These are phyloP conservation scores for Suillus americanus DNA, from an alignment of 768 basidiomycete species.

Conservation along the genomic window DNA sequence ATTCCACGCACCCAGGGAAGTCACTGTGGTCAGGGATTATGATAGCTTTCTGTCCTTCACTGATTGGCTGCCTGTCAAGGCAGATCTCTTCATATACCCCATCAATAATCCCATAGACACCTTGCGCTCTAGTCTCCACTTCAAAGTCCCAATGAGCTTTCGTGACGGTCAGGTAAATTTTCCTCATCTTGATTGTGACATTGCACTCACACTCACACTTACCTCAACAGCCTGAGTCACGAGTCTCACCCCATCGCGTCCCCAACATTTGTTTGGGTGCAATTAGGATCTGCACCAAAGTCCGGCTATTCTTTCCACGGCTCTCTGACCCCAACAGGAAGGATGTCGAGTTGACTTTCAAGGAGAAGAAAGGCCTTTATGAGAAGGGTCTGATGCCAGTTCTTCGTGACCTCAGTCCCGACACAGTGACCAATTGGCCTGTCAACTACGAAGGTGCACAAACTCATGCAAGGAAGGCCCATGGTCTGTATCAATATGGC, in stretches of 20 bases:
- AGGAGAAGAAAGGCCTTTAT: not conserved
- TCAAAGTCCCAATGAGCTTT: not conserved
- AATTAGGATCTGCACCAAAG: not conserved
- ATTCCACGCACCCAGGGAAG: not conserved
- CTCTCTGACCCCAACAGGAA: not conserved
- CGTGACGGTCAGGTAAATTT: not conserved
- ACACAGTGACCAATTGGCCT: conserved; percentile 1
- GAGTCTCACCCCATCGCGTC: not conserved
- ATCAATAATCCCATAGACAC: not conserved
- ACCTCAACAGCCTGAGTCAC: not conserved
- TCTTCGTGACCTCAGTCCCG: not conserved
- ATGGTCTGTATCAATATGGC: not conserved
- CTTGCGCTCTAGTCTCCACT: not conserved
- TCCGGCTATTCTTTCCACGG: not conserved
- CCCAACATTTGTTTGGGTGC: conserved; percentile 6
- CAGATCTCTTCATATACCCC: not conserved
- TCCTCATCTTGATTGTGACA: not conserved
- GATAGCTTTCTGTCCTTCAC: not conserved
- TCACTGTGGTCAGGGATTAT: not conserved
- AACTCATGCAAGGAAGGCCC: not conserved
- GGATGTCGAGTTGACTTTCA: not conserved
- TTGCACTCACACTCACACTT: not conserved
- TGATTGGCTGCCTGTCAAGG: not conserved
- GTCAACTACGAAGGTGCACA: not conserved
- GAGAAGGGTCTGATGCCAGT: not conserved